Conservation (phyloP, 1,284 basidiomycete genomes). For the Fomitopsis palustris region DNA sequence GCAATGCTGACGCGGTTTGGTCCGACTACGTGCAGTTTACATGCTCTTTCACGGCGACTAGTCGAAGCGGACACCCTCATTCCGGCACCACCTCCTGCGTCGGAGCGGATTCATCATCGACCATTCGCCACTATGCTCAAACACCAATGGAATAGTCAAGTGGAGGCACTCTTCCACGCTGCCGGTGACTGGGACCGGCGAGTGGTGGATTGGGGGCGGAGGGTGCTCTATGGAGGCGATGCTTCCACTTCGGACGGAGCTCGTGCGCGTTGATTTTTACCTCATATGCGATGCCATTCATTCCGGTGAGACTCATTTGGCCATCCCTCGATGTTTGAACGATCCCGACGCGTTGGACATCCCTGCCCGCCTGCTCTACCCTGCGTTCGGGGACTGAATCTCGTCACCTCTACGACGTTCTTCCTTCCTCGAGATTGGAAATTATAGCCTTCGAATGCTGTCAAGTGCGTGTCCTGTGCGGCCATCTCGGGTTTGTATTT, state of each 20-base stretch:
- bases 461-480: no score
- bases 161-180: constrained; percentile 22
- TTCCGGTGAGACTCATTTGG: not conserved
- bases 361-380: not conserved
- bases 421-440: no score
- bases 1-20: not conserved
- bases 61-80: constrained; percentile 19
- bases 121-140: constrained; percentile 24
- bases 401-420: no score
- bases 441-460: no score
- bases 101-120: constrained; percentile 23
- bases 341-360: not conserved
- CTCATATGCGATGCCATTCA: not conserved
- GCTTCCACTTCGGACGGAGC: not conserved
- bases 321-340: not conserved
- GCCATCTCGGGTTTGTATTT: not conserved
- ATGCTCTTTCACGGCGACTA: constrained; percentile 23
- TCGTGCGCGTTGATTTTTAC: not conserved
- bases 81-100: constrained; percentile 20
- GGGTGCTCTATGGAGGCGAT: constrained; percentile 25
- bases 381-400: not conserved
- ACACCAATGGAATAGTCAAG: constrained; percentile 26
- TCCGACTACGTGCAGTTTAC: constrained; percentile 17
- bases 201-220: constrained; percentile 23
- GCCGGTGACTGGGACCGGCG: constrained; percentile 20